Evolutionary conservation across 805 yeast genomes (phyloP).

Genomic region (Kodamaea laetipori): DNA sequence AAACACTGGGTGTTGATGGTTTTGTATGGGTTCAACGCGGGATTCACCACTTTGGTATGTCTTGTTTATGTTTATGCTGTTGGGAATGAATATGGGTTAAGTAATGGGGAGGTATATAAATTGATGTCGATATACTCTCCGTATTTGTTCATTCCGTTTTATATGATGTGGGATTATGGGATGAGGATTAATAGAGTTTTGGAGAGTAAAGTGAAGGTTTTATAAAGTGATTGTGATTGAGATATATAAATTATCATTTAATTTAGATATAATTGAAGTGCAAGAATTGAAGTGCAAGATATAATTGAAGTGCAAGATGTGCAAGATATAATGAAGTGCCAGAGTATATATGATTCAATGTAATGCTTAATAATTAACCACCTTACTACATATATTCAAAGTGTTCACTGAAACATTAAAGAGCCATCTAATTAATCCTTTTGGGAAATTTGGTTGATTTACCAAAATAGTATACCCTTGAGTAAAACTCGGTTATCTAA

Average conservation of each 20-base stretch:
- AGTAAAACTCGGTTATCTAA: too few species aligned
- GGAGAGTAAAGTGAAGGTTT: conserved; percentile 3
- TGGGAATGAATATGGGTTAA: conserved; percentile 42
- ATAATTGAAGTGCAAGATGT: background rate
- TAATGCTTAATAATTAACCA: background rate
- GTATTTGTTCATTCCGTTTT: conserved; percentile 65
- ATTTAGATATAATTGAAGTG: too few species aligned
- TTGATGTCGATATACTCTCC: conserved; percentile 64
- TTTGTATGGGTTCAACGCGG: conserved; percentile 81
- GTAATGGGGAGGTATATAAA: conserved; percentile 37
- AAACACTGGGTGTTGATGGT: conserved; percentile 38
- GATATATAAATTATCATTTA: too few species aligned
- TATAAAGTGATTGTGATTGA: too few species aligned
- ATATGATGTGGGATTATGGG: conserved; percentile 52
- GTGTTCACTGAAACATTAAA: too few species aligned
- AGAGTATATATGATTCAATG: too few species aligned
- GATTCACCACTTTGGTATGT: conserved; percentile 77
- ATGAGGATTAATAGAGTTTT: conserved; percentile 17
- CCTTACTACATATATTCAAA: too few species aligned
- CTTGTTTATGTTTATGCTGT: conserved; percentile 48
- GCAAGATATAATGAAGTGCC: background rate
- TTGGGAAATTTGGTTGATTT: too few species aligned
- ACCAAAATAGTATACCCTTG: too few species aligned
- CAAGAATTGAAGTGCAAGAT: background rate
- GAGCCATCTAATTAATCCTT: too few species aligned